These are phyloP conservation scores for Cyclanthera cordifolia DNA, from an alignment of 306 rosid species.

Conservation along the genomic window DNA sequence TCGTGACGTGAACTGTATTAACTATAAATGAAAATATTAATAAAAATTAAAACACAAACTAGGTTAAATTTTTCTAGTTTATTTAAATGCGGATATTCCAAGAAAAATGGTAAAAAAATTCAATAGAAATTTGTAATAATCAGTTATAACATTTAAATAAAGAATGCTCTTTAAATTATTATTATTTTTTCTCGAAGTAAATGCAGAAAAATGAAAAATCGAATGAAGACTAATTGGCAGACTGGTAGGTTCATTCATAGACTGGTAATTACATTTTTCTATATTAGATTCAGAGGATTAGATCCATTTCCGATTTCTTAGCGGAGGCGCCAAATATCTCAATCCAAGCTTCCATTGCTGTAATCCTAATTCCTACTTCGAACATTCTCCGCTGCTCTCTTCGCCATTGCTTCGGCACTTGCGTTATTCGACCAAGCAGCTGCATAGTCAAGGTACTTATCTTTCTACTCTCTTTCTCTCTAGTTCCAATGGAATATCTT, in stretches of 20 bases:
- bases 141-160: too few relatives aligned
- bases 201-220: neutral
- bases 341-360: neutral
- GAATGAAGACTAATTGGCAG: neutral
- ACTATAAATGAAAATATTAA: too few relatives aligned
- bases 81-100: too few relatives aligned
- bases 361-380: neutral
- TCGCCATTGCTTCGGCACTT: neutral
- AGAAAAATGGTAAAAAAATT: too few relatives aligned
- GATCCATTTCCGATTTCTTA: conserved; percentile 3
- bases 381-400: neutral
- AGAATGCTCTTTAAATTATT: too few relatives aligned
- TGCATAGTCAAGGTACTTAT: neutral
- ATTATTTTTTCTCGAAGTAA: too few relatives aligned
- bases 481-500: neutral
- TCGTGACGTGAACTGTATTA: too few relatives aligned
- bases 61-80: too few relatives aligned
- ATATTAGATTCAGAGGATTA: neutral
- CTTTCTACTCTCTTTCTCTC: neutral
- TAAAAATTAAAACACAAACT: too few relatives aligned
- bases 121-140: too few relatives aligned
- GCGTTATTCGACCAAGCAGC: neutral
- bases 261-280: neutral
- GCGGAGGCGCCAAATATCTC: neutral
- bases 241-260: neutral